phyloP scores from a whole-genome alignment of 495 filamentous ascomycete genomes.

The Trichoderma virens region DNA sequence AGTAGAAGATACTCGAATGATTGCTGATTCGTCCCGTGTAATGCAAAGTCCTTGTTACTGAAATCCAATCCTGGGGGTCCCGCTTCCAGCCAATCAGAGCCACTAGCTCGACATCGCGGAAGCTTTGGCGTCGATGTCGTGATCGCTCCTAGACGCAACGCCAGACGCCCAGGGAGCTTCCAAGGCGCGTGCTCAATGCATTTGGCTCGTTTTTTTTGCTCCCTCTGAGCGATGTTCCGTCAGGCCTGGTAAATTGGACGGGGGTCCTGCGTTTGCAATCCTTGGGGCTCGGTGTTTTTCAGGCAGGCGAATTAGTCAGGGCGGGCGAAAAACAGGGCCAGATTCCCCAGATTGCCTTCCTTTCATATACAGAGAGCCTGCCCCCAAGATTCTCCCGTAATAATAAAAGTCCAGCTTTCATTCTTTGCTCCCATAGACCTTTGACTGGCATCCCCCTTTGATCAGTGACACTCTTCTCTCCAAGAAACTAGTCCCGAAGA shows the following conservation, averaged over 20 bases:
- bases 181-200: not conserved
- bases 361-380: not conserved
- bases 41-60: not conserved
- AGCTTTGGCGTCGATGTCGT: conserved; percentile 33
- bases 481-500: not conserved
- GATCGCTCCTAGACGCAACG: conserved; percentile 13
- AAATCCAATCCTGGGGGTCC: not conserved
- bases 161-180: conserved; percentile 5
- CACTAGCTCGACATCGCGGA: conserved; percentile 18
- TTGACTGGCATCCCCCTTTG: not conserved
- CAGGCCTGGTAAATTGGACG: conserved; percentile 3
- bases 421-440: not conserved
- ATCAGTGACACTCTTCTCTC: not conserved
- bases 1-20: not conserved
- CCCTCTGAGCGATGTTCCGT: not conserved
- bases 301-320: conserved; percentile 6
- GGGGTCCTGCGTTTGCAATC: not conserved
- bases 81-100: conserved; percentile 22
- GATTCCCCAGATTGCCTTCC: not conserved
- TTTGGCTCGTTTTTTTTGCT: not conserved
- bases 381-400: not conserved
- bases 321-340: not conserved
- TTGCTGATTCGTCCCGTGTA: not conserved
- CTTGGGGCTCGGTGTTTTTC: not conserved
- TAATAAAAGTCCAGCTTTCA: not conserved